Conservation (phyloP, 192 early-diverging fungal species). For the Coemansia sp. region DNA sequence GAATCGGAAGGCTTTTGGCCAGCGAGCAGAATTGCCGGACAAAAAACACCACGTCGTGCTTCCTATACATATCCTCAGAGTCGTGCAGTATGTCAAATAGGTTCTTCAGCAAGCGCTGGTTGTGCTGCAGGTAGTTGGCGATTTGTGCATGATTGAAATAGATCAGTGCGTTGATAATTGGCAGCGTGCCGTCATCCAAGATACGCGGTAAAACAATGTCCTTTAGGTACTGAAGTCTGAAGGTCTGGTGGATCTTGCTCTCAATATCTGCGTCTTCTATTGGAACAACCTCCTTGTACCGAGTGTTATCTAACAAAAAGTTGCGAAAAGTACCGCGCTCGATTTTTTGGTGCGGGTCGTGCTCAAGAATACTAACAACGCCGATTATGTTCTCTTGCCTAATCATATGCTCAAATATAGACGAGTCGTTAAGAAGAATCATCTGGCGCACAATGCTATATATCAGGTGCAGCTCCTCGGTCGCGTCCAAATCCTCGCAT, state of each 20-base stretch:
- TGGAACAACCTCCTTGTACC: constrained; percentile 77
- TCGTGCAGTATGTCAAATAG: constrained; percentile 69
- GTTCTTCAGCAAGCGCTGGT: constrained; percentile 66
- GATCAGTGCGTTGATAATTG: constrained; percentile 71
- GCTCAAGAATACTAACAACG: constrained; percentile 85
- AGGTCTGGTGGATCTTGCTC: constrained; percentile 83
- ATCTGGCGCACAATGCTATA: constrained; percentile 72
- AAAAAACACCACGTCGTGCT: constrained; percentile 76
- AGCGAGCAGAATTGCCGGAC: constrained; percentile 77
- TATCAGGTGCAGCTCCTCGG: constrained; percentile 69
- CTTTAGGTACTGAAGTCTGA: constrained; percentile 83
- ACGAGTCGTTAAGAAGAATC: constrained; percentile 78
- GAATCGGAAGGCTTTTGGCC: constrained; percentile 67
- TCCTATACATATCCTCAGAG: constrained; percentile 56
- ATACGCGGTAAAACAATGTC: constrained; percentile 77
- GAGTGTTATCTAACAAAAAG: constrained; percentile 60
- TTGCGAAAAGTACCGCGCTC: constrained; percentile 74
- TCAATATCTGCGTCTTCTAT: constrained; percentile 69
- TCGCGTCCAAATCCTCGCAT: constrained; percentile 82
- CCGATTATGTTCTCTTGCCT: constrained; percentile 72
- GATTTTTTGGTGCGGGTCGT: constrained; percentile 74
- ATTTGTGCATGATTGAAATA: constrained; percentile 88
- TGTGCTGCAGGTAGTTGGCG: constrained; percentile 68
- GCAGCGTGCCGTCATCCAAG: constrained; percentile 74
- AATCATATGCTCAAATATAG: constrained; percentile 72